Percentiles rank a stretch among this genome's conserved stretches.
phyloP scores from a whole-genome alignment of 2,329 filamentous ascomycete genomes.

The Dactylellina haptotyla region DNA sequence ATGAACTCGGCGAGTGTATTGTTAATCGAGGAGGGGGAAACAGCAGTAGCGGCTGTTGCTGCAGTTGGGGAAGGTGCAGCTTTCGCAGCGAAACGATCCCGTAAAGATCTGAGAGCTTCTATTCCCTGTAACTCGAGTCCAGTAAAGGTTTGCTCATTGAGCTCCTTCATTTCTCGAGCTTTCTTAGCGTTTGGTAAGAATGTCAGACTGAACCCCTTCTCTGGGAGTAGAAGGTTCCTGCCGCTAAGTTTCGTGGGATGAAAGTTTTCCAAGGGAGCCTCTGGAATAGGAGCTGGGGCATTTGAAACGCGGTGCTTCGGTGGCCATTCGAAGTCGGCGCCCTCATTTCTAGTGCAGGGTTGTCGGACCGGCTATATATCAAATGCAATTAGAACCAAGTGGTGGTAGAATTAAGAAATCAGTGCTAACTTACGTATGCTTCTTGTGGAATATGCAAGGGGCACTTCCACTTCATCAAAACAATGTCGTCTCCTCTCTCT shows the following conservation, averaged over 20 bases:
- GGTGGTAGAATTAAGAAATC: not conserved
- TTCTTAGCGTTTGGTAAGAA: slow-evolving; percentile 33
- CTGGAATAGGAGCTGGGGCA: not conserved
- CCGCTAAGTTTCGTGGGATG: slow-evolving; percentile 18
- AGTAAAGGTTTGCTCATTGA: slow-evolving; percentile 41
- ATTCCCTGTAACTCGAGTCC: slow-evolving; percentile 43
- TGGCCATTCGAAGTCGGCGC: slow-evolving; percentile 41
- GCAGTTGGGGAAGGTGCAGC: not conserved
- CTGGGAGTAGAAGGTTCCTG: slow-evolving; percentile 26
- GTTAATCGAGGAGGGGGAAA: not conserved
- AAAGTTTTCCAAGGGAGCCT: slow-evolving; percentile 21
- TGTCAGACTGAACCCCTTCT: slow-evolving; percentile 23
- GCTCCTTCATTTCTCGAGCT: slow-evolving; percentile 23
- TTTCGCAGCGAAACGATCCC: not conserved
- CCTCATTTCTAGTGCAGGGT: slow-evolving; percentile 21
- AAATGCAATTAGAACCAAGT: not conserved
- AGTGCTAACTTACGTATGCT: slow-evolving; percentile 27
- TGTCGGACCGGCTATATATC: slow-evolving; percentile 27
- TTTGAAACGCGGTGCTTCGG: slow-evolving; percentile 33
- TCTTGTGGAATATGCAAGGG: slow-evolving; percentile 39
- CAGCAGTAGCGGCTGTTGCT: not conserved
- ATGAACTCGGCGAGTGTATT: slow-evolving; percentile 31
- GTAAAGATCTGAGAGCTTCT: slow-evolving; percentile 24
- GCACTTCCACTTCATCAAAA: slow-evolving; percentile 49
- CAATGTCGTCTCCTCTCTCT: slow-evolving; percentile 37